Evolutionary conservation across 2,329 filamentous ascomycete genomes (phyloP), one percentile per base, ranked within the genome.

Genomic region (Aspergillus tanneri): DNA sequence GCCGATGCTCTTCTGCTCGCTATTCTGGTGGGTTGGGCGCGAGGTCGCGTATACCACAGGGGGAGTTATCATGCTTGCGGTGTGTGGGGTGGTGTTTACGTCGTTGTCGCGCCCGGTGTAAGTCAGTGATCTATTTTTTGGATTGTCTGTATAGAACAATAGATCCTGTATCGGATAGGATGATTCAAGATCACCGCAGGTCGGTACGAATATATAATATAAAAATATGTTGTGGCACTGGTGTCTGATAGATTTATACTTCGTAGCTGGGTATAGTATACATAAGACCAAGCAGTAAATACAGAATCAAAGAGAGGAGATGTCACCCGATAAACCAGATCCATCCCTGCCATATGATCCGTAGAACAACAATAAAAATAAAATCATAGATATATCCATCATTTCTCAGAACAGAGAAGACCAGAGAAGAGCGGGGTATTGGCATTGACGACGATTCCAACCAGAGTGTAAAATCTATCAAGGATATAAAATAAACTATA

Each of bases 1-100:
- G 0, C 93, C 93, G 0, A 69, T 99, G 4, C 72, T 95, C 27
- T 99, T 99, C 66, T 97, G 93, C 53, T 90, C 89, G 40, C 77
- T 99, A 47, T 99, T 99, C 73, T 99, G 93, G 93, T 99, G 93
- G 93, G 91, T 90, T 5, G 93, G 93, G 0, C 78, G 93, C 38
- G 87, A 95, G 64, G 79, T 84, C 9, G 93, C 93, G 2, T 99
- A 97, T 69, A 78, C 77, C 1, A 78, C 90, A 60, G 93, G 93
- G 3, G 87, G 89, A 0, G 77, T 82, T 10, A 90, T 90, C 4
- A 95, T 97, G 75, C 70, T 87, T 4, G 82, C 77, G 1, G 91
- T 97, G 9, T 79, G 81, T 36, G 78, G 77, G 9, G 71, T 90
- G 19, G 89, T 87, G 0, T 87, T 95, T 66, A 78, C 81, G 16